Conservation (phyloP, 208 protist species). For the Leishmania tarentolae region DNA sequence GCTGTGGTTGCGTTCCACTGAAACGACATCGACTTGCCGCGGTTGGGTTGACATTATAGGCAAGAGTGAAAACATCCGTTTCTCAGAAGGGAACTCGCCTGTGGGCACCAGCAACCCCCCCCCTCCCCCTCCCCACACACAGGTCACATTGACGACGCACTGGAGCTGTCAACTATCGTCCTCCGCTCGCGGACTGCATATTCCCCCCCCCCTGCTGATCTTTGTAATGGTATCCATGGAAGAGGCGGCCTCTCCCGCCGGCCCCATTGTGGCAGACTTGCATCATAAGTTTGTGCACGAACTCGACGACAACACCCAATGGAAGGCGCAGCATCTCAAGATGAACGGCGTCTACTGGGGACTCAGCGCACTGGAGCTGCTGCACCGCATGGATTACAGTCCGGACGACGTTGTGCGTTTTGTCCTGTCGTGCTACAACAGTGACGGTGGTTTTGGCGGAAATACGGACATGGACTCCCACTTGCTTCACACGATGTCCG, state of each 20-base stretch:
- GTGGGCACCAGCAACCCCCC: no score
- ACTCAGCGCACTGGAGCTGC: slow-evolving; percentile 81
- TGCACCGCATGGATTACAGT: slow-evolving; percentile 81
- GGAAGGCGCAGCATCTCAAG: slow-evolving; percentile 96
- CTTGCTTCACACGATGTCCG: slow-evolving; percentile 98
- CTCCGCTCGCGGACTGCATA: neutral
- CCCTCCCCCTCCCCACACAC: neutral
- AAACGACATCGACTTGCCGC: neutral
- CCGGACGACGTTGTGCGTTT: slow-evolving; percentile 91
- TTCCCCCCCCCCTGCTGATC: no score
- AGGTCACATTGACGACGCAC: neutral
- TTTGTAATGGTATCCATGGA: neutral
- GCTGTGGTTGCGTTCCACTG: neutral
- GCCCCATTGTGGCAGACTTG: slow-evolving; percentile 50
- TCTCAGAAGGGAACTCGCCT: neutral
- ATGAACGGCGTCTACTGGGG: slow-evolving; percentile 98
- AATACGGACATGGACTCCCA: slow-evolving; percentile 97
- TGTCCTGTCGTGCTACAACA: slow-evolving; percentile 92
- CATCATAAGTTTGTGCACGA: slow-evolving; percentile 79
- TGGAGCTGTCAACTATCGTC: neutral
- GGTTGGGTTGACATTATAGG: neutral
- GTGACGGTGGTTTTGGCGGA: slow-evolving; percentile 97
- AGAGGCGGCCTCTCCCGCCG: neutral
- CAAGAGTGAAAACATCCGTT: neutral
- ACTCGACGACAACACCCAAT: slow-evolving; percentile 86